phyloP scores from a whole-genome alignment of 441 rosid genomes.

The Geranium incanum region DNA sequence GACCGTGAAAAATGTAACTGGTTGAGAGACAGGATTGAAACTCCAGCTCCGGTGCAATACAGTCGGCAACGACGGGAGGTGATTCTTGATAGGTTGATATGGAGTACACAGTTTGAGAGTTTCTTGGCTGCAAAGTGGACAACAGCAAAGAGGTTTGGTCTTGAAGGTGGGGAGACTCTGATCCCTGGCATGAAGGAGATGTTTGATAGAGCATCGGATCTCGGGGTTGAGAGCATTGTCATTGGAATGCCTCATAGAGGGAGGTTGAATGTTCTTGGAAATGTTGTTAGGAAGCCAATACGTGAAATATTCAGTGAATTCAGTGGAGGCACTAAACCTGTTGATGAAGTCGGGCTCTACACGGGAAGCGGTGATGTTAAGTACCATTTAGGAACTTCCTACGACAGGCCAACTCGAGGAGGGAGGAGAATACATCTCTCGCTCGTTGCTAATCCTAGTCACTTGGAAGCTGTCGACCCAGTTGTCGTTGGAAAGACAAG shows the following conservation, averaged over 20 bases:
- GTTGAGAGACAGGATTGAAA: conserved; percentile 93
- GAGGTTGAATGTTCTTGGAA: conserved; percentile 24
- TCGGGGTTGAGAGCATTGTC: conserved; percentile 26
- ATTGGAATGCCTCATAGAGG: conserved; percentile 10
- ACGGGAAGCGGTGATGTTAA: conserved; percentile 26
- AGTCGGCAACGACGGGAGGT: conserved; percentile 78
- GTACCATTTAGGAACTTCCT: conserved; percentile 98
- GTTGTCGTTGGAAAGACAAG: conserved; percentile 67
- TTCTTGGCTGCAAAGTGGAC: conserved; percentile 94
- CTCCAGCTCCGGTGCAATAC: conserved; percentile 76
- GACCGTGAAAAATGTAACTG: conserved; percentile 87
- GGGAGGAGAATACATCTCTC: conserved; percentile 91
- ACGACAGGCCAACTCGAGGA: conserved; percentile 90
- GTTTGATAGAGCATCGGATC: conserved; percentile 39
- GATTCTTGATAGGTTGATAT: conserved; percentile 77
- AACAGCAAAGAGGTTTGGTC: conserved; percentile 92
- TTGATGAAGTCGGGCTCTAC: conserved; percentile 87
- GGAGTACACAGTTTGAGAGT: conserved; percentile 94
- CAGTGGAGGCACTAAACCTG: conserved; percentile 30
- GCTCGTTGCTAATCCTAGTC: conserved; percentile 94
- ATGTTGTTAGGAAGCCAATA: conserved; percentile 27
- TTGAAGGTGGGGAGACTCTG: conserved; percentile 93
- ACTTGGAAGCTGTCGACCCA: conserved; percentile 11
- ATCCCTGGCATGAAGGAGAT: conserved; percentile 67
- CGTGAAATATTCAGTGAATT: conserved; percentile 44